Evolutionary conservation across 2,329 filamentous ascomycete species (phyloP).

Genomic region (Fusarium albosuccineum): DNA sequence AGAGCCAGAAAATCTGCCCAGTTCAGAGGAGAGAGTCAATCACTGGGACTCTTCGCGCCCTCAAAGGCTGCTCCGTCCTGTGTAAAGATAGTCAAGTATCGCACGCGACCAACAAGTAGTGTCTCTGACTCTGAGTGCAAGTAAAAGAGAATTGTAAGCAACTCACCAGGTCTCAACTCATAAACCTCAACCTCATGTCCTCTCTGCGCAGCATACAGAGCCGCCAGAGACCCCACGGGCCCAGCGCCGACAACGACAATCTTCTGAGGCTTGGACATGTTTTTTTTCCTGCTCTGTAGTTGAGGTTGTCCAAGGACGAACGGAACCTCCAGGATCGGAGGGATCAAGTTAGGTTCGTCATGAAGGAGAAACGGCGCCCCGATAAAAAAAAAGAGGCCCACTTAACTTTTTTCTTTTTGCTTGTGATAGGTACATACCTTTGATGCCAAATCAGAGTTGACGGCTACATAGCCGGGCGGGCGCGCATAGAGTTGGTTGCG

Average conservation of each 20-base stretch:
- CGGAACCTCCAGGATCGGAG: slow-evolving; percentile 19
- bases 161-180: slow-evolving; percentile 88
- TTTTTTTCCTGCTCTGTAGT: slow-evolving; percentile 13
- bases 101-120: slow-evolving; percentile 9
- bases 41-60: not conserved
- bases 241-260: slow-evolving; percentile 91
- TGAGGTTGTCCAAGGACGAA: slow-evolving; percentile 41
- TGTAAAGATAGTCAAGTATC: slow-evolving; percentile 6
- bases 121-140: slow-evolving; percentile 6
- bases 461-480: no score
- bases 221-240: slow-evolving; percentile 91
- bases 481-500: no score
- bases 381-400: slow-evolving; percentile 23
- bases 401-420: no score
- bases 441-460: no score
- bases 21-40: not conserved
- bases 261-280: slow-evolving; percentile 67
- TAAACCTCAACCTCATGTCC: slow-evolving; percentile 95
- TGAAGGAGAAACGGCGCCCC: slow-evolving; percentile 20
- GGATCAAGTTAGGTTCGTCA: not conserved
- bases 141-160: slow-evolving; percentile 4
- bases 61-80: slow-evolving; percentile 1
- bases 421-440: no score
- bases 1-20: not conserved
- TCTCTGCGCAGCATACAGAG: slow-evolving; percentile 89